Conservation (phyloP, 805 yeast genomes). For the Ogataea zsoltii region DNA sequence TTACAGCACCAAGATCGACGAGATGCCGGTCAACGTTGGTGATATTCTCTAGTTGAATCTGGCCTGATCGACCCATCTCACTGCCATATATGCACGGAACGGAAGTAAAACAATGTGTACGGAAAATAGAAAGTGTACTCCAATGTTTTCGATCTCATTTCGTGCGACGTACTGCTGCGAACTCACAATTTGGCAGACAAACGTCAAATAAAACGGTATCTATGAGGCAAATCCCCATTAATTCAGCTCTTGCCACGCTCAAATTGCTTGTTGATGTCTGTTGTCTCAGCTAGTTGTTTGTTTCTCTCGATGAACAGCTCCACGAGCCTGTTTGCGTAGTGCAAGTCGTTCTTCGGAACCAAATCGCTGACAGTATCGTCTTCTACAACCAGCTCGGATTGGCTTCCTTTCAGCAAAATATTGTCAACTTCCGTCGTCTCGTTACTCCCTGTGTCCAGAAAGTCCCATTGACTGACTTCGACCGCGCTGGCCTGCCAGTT, state of each 20-base stretch:
- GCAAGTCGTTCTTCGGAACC: conserved; percentile 24
- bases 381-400: conserved; percentile 25
- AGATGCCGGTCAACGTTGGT: conserved; percentile 71
- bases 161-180: no score
- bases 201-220: no score
- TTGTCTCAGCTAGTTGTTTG: conserved; percentile 16
- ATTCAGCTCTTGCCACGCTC: background rate
- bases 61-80: no score
- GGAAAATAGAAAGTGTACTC: no score
- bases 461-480: conserved; percentile 17
- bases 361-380: conserved; percentile 19
- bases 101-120: no score
- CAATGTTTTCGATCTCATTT: no score
- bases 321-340: conserved; percentile 22
- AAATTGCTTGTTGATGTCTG: conserved; percentile 2
- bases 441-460: conserved; percentile 12
- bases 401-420: conserved; percentile 23
- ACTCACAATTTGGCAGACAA: no score
- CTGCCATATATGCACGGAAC: no score
- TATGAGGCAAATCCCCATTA: no score
- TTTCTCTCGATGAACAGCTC: conserved; percentile 25
- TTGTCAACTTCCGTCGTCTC: conserved; percentile 5
- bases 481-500: conserved; percentile 16
- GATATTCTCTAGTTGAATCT: conserved; percentile 24
- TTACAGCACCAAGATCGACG: conserved; percentile 87